Evolutionary conservation across 2,329 filamentous ascomycete genomes (phyloP).

Genomic region (Dactylellina sp.): DNA sequence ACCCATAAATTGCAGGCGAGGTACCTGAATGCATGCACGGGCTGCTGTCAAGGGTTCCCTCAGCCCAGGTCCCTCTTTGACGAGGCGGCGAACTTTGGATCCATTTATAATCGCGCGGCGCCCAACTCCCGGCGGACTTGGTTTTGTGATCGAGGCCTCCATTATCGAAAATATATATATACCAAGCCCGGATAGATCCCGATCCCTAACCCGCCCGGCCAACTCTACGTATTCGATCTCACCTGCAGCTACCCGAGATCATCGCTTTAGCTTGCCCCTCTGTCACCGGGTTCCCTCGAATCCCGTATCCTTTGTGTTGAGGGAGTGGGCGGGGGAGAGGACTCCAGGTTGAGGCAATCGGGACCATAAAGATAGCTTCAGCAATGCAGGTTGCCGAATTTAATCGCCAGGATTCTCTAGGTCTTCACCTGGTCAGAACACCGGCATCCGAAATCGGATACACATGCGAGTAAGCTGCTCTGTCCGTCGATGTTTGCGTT

Average conservation of each 20-base stretch:
- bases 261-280: constrained; percentile 10
- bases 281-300: constrained; percentile 16
- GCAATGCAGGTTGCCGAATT: constrained; percentile 52
- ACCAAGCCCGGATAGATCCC: neutral
- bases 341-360: constrained; percentile 9
- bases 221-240: neutral
- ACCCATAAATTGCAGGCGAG: neutral
- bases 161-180: constrained; percentile 8
- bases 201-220: constrained; percentile 1
- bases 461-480: constrained; percentile 55
- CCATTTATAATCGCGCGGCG: constrained; percentile 53
- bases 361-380: neutral
- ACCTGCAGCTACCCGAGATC: constrained; percentile 8
- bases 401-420: constrained; percentile 53
- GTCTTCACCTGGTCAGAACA: constrained; percentile 51
- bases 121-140: constrained; percentile 45
- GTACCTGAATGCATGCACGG: neutral
- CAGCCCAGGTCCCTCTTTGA: constrained; percentile 38
- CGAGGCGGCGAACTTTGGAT: constrained; percentile 50
- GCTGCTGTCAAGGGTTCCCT: constrained; percentile 16
- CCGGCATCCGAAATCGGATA: constrained; percentile 49
- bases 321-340: constrained; percentile 43
- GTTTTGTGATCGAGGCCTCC: constrained; percentile 10
- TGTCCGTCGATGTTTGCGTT: constrained; percentile 1
- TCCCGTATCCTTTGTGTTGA: constrained; percentile 50